Evolutionary conservation across 805 yeast species (phyloP), one percentile per base, ranked within the genome.

Genomic region (Sungouiozyma ichnusensis): DNA sequence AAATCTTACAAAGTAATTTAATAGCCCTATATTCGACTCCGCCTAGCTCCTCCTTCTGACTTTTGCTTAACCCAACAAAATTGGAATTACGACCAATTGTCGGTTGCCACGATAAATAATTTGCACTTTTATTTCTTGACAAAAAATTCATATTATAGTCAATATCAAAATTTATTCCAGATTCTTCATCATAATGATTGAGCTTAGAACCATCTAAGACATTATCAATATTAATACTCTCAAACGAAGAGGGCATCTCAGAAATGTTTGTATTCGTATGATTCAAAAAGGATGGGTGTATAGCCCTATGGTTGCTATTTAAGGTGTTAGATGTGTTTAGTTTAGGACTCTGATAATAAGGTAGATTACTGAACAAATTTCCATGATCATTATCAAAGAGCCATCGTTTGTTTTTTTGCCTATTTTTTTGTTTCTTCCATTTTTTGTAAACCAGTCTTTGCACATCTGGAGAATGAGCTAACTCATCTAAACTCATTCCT

Each of bases 1-100:
- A 62, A 36, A 90, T 73, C 48, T 74, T 73, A 44, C 82, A 76
- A 43, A 92, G 65, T 8, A 87, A 65, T 55, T 86, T 86, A 44
- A 85, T 72, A 0, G 99, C 86, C 36, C 97, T 73, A 58, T 92
- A 92, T 57, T 92, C 99, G 14, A 92, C 96, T 39, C 98, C 99
- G 33, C 98, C 99, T 33, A 92, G 65, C 59, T 92, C 99, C 45
- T 84, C 94, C 54, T 85, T 87, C 60, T 92, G 97, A 18, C 73
- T 79, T 32, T 79, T 85, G 2, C 85, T 77, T 35, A 92, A 62
- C 14, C 82, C 82, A 2, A 86, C 82, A 67, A 92, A 92, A 0
- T 88, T 81, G 0, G 97, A 90, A 62, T 92, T 92, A 60, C 97
- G 74, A 9, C 96, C 97, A 31, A 92, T 73, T 0, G 92, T 84